Conservation (phyloP, 2,329 filamentous ascomycete species). For the Aspergillus arachidicola region DNA sequence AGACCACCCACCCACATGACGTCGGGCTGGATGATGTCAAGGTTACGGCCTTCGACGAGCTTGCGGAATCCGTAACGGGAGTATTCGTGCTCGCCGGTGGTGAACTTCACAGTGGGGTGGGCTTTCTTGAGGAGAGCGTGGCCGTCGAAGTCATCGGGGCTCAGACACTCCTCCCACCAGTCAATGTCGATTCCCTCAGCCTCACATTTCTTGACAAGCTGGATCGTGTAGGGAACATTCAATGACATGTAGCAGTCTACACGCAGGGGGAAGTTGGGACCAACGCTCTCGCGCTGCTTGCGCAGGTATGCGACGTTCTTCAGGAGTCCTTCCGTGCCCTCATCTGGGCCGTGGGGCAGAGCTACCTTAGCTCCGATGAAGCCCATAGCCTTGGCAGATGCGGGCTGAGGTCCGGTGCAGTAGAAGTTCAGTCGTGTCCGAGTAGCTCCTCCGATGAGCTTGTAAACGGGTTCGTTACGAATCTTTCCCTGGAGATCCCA, state of each 20-base stretch:
- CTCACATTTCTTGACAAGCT: constrained; percentile 80
- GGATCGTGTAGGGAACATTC: constrained; percentile 89
- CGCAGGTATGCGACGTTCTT: constrained; percentile 91
- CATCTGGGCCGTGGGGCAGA: constrained; percentile 84
- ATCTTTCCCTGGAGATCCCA: constrained; percentile 94
- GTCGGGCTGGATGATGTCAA: constrained; percentile 93
- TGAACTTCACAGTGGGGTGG: constrained; percentile 89
- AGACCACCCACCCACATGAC: constrained; percentile 97
- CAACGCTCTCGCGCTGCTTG: constrained; percentile 80
- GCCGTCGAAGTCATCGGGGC: constrained; percentile 88
- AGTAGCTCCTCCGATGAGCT: constrained; percentile 89
- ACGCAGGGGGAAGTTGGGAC: constrained; percentile 88
- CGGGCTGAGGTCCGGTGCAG: constrained; percentile 87
- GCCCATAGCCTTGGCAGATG: constrained; percentile 78
- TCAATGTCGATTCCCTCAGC: constrained; percentile 83
- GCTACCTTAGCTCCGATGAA: constrained; percentile 92
- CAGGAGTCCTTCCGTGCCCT: constrained; percentile 76
- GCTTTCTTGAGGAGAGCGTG: constrained; percentile 88
- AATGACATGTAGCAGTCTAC: constrained; percentile 98
- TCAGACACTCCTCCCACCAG: constrained; percentile 96
- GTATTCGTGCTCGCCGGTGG: constrained; percentile 94
- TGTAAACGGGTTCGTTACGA: constrained; percentile 90
- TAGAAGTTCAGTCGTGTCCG: constrained; percentile 85
- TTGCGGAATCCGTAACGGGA: constrained; percentile 94
- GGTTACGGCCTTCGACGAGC: constrained; percentile 84